Conservation (phyloP, 2,329 filamentous ascomycete species). For the Ampelomyces quisqualis region DNA sequence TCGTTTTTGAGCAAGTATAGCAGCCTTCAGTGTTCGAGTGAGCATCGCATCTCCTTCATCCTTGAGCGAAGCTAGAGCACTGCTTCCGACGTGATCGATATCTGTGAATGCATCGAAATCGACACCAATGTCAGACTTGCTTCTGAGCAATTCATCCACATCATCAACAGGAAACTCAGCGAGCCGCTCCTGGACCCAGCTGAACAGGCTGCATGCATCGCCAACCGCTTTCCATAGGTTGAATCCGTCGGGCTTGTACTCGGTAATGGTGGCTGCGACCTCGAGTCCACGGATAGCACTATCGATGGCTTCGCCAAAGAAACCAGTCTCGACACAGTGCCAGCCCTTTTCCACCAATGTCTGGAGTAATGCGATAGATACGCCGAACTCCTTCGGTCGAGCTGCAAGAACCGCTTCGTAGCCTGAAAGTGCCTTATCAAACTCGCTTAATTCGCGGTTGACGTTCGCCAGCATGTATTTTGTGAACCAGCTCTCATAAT, state of each 20-base stretch:
- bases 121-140: constrained; percentile 50
- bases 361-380: constrained; percentile 83
- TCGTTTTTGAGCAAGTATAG: constrained; percentile 83
- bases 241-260: constrained; percentile 69
- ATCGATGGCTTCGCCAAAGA: constrained; percentile 79
- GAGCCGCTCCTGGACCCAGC: constrained; percentile 69
- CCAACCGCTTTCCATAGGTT: constrained; percentile 94
- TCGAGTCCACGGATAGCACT: constrained; percentile 69
- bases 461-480: constrained; percentile 97
- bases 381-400: constrained; percentile 76
- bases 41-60: constrained; percentile 38
- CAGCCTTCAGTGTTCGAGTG: constrained; percentile 64
- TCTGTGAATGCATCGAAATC: constrained; percentile 63
- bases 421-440: constrained; percentile 74
- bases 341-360: constrained; percentile 81
- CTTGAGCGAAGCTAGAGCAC: constrained; percentile 31
- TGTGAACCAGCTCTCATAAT: constrained; percentile 86
- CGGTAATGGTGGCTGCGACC: constrained; percentile 64
- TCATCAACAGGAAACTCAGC: constrained; percentile 61
- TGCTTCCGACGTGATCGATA: constrained; percentile 63
- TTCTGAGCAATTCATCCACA: constrained; percentile 61
- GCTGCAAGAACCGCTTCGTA: constrained; percentile 72
- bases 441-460: constrained; percentile 87
- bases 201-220: constrained; percentile 84
- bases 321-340: constrained; percentile 74